phyloP scores from a whole-genome alignment of 1,139 yeast genomes.

The Kurtzmaniella natalensis region DNA sequence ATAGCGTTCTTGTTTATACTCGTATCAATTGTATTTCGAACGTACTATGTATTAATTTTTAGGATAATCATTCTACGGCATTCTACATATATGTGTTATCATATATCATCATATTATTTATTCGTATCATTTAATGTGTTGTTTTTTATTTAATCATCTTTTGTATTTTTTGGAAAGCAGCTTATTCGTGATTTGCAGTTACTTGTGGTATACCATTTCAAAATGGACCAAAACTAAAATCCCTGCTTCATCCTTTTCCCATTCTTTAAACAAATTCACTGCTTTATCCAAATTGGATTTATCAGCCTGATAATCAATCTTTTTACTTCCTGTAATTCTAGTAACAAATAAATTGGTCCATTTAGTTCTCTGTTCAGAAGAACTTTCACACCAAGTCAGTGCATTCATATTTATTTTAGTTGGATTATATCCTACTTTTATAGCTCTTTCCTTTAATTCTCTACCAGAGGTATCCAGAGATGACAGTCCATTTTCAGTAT shows the following conservation, averaged over 20 bases:
- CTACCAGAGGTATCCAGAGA: constrained; percentile 16
- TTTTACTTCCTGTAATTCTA: neutral
- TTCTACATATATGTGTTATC: too few species aligned
- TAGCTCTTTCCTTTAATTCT: constrained; percentile 13
- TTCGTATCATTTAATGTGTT: too few species aligned
- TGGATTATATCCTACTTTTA: constrained; percentile 17
- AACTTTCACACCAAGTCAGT: constrained; percentile 1
- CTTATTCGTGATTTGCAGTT: too few species aligned
- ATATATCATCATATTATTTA: too few species aligned
- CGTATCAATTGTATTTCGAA: too few species aligned
- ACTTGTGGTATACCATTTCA: constrained; percentile 1
- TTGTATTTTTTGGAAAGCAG: too few species aligned
- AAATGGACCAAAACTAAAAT: neutral
- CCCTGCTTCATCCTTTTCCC: neutral
- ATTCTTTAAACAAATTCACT: neutral
- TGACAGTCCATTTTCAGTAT: constrained; percentile 9
- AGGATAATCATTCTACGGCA: too few species aligned
- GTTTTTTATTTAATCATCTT: too few species aligned
- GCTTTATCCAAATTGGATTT: neutral
- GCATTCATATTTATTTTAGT: neutral
- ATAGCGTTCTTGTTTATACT: too few species aligned
- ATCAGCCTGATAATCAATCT: neutral
- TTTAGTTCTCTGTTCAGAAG: neutral
- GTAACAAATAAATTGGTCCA: neutral
- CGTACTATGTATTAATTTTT: too few species aligned